Conservation (phyloP, 2,329 filamentous ascomycete genomes). For the Grosmannia penicillata region DNA sequence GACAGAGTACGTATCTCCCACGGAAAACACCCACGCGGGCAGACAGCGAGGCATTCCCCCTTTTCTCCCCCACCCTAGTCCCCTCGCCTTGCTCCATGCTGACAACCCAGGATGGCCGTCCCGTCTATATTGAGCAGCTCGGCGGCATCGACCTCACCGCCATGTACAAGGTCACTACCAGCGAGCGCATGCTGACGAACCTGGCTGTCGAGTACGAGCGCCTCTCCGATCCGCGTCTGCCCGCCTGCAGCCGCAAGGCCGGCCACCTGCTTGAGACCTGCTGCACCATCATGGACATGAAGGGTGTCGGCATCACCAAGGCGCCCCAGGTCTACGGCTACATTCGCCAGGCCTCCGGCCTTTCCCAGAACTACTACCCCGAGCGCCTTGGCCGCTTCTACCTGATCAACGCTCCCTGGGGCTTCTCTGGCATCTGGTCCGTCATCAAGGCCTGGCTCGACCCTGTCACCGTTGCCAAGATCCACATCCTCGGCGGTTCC, state of each 20-base stretch:
- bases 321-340: conserved; percentile 77
- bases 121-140: conserved; percentile 92
- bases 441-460: conserved; percentile 90
- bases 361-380: conserved; percentile 98
- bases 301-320: conserved; percentile 76
- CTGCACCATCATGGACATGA: conserved; percentile 97
- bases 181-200: conserved; percentile 91
- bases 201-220: conserved; percentile 97
- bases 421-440: conserved; percentile 73
- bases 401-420: conserved; percentile 96
- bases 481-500: conserved; percentile 67
- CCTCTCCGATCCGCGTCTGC: conserved; percentile 79
- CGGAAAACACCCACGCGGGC: no score
- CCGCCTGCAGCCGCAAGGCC: conserved; percentile 85
- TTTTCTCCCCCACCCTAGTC: neutral
- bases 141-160: conserved; percentile 81
- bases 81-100: neutral
- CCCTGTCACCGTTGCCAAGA: conserved; percentile 92
- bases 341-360: conserved; percentile 66
- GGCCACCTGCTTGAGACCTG: conserved; percentile 89
- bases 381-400: conserved; percentile 93
- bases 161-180: conserved; percentile 86
- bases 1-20: conserved; percentile 61
- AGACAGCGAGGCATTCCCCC: neutral
- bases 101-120: conserved; percentile 65